Evolutionary conservation across 495 filamentous ascomycete genomes (phyloP).

Genomic region (Neurospora africana): DNA sequence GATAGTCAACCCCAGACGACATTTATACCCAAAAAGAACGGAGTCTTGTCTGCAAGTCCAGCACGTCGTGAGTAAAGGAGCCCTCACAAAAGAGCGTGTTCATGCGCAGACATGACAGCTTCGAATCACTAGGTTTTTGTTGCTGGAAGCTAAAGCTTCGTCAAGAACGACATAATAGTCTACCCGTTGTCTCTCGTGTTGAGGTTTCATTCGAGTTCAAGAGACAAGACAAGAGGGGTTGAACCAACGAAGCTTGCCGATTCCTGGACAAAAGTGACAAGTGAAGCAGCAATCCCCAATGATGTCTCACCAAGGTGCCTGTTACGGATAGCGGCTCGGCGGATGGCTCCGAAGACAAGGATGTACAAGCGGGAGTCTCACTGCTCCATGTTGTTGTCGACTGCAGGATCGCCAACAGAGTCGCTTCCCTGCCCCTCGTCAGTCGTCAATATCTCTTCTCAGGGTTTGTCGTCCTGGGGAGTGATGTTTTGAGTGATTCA

Average conservation of each 20-base stretch:
- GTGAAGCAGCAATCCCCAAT: background rate
- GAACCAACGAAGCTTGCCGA: background rate
- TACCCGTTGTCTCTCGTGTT: background rate
- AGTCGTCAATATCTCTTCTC: background rate
- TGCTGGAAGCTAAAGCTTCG: background rate
- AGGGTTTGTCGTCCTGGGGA: background rate
- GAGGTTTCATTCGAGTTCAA: background rate
- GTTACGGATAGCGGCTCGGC: background rate
- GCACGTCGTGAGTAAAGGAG: background rate
- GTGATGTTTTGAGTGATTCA: background rate
- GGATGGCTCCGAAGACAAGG: background rate
- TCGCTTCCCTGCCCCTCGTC: background rate
- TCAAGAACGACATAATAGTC: background rate
- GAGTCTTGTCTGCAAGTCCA: background rate
- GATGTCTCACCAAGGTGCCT: background rate
- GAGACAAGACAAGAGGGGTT: background rate
- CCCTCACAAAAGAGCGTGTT: background rate
- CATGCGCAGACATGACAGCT: background rate
- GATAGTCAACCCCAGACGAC: background rate
- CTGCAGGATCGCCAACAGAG: background rate
- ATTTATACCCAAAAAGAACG: background rate
- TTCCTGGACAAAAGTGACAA: background rate
- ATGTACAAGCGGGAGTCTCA: background rate
- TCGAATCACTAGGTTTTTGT: background rate
- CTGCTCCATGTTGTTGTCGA: background rate